Percentiles rank a stretch among this genome's conserved stretches.
Conservation (phyloP, 345 rosid species). For the Odontarrhena argentea region DNA sequence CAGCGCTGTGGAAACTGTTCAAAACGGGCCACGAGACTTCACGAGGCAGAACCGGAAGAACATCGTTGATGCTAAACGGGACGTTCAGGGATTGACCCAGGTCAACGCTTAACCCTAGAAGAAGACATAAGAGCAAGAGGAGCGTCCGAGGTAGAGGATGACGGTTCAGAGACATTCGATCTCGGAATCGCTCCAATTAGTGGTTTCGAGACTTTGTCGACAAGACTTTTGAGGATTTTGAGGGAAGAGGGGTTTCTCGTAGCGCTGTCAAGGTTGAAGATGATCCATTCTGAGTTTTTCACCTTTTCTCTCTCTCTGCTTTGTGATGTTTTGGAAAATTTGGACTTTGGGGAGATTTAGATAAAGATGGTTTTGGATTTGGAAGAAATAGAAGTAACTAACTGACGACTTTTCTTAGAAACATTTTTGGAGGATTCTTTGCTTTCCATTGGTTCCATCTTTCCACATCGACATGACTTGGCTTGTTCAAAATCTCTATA, state of each 20-base stretch:
- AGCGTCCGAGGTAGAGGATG: conserved; percentile 19
- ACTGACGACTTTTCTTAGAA: conserved; percentile 30
- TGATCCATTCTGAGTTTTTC: conserved; percentile 24
- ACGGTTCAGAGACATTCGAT: conserved; percentile 47
- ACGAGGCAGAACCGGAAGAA: conserved; percentile 82
- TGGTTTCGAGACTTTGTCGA: conserved; percentile 2
- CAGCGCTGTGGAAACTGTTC: conserved; percentile 81
- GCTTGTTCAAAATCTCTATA: background rate
- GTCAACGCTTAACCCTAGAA: conserved; percentile 48
- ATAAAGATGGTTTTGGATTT: conserved; percentile 14
- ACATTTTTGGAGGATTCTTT: conserved; percentile 33
- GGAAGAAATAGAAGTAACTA: conserved; percentile 18
- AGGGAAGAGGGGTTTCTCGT: background rate
- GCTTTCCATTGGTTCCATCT: conserved; percentile 30
- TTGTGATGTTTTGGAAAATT: conserved; percentile 16
- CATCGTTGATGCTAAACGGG: conserved; percentile 74
- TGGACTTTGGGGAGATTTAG: conserved; percentile 38
- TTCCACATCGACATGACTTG: conserved; percentile 25
- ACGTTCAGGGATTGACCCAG: conserved; percentile 53
- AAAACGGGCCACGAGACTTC: conserved; percentile 93
- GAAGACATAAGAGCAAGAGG: conserved; percentile 38
- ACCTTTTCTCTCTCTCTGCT: conserved; percentile 12
- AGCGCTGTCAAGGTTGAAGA: conserved; percentile 36
- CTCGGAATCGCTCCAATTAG: conserved; percentile 14
- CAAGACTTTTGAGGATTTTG: background rate